Evolutionary conservation across 371 early-diverging fungal genomes (phyloP), one percentile per base, ranked within the genome.

Genomic region (Circinella minor): DNA sequence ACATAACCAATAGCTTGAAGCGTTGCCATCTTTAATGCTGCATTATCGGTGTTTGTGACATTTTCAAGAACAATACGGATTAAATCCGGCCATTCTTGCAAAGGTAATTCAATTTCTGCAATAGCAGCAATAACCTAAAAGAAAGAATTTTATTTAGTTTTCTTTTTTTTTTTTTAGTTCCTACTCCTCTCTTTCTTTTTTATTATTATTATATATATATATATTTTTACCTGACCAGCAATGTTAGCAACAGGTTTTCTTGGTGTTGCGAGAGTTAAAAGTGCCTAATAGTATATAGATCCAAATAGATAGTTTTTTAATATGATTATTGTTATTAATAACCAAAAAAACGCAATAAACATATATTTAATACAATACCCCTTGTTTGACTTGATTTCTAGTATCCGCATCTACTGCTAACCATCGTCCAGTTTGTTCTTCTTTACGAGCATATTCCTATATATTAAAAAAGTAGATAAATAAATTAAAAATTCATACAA

Each of bases 1-100:
- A 96, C 89, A 74, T 88, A 96, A 70, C 98, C 97, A 74, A 98
- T 91, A 27, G 97, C 86, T 71, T 93, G 91, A 66, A 98, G 85
- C 11, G 95, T 90, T 61, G 92, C 81, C 74, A 91, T 88, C 74
- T 92, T 92, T 61, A 90, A 77, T 74, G 83, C 85, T 65, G 89
- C 78, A 70, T 87, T 86, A 62, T 89, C 78, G 15, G 86, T 79
- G 39, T 74, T 75, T 47, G 81, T 77, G 20, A 96, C 86, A 70
- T 92, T 94, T 34, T 89, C 85, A 47, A 97, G 82, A 78, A 98
- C 85, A 39, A 81, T 77, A 37, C 76, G 80, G 75, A 98, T 95
- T 64, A 97, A 79, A 63, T 96, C 95, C 39, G 83, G 85, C 97
- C 99, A 98, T 71, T 90, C 85, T 13, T 88, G 82, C 36, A 78